Base-by-base conservation (phyloP, 148 eudicot species). In the Nyssa sinensis region DNA sequence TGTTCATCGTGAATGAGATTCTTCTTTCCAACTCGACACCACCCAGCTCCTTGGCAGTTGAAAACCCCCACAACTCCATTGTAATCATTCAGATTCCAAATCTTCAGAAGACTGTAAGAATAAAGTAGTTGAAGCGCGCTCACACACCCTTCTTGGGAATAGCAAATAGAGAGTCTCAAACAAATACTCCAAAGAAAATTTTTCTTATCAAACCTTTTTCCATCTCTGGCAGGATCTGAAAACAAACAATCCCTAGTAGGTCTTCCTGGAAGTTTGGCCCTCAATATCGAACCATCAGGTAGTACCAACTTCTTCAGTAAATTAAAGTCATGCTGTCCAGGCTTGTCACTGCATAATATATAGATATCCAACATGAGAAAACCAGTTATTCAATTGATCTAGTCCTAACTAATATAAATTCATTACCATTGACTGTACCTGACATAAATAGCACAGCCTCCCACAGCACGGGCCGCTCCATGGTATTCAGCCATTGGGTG, bases 401-500 rank as follows among this genome's bases (percentile, higher is more conserved):
- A 33, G 13, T 27, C 19, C 0, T 7, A 17, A 57, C 16, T 24
- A 58, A 24, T 1, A 57, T 51, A 60, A 37, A 60, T 37, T 32
- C 27, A 60, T 37, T 25, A 41, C 53, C 19, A 17, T 27, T 35
- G 44, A 62, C 57, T 17, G 31, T 51, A 88, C 97, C 97, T 93
- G 80, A 93, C 98, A 82, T 93, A 93, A 19, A 93, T 90, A 66
- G 93, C 85, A 81, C 98, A 90, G 23, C 98, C 98, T 70, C 98
- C 96, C 51, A 93, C 89, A 19, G 98, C 96, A 32, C 96, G 93
- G 76, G 96, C 98, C 29, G 96, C 98, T 77, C 85, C 98, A 69
- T 93, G 98, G 83, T 93, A 93, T 76, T 89, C 98, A 41, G 96
- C 96, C 98, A 93, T 93, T 62, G 90, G 91, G 78, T 93, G 98